Percentiles rank a stretch among this genome's conserved stretches.
Conservation (phyloP, 2,329 filamentous ascomycete species). For the Pestalotiopsis sp. region DNA sequence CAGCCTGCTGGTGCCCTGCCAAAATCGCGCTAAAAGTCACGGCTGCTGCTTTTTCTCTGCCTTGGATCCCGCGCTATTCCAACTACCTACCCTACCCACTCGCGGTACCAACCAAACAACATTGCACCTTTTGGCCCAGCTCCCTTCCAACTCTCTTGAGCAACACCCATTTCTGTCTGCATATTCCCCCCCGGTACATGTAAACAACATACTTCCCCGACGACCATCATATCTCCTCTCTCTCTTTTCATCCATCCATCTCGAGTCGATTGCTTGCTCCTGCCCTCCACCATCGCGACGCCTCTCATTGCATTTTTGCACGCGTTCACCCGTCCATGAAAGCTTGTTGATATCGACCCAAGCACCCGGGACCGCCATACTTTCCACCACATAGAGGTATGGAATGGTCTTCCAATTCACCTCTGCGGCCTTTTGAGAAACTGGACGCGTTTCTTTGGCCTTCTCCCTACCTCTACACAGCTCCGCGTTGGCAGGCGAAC, state of each 20-base stretch:
- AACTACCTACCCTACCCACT: no score
- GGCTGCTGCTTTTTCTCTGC: background rate
- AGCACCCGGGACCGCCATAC: background rate
- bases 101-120: slow-evolving; percentile 15
- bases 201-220: slow-evolving; percentile 12
- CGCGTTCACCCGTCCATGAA: background rate
- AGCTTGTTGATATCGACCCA: slow-evolving; percentile 15
- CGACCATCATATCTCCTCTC: background rate
- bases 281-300: background rate
- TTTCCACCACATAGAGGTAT: slow-evolving; percentile 4
- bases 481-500: no score
- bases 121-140: slow-evolving; percentile 10
- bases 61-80: background rate
- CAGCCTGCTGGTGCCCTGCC: background rate
- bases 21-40: background rate
- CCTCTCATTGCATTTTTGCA: background rate
- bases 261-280: background rate
- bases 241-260: background rate
- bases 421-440: background rate
- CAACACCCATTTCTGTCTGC: slow-evolving; percentile 13
- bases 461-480: no score
- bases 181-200: slow-evolving; percentile 2
- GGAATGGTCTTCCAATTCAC: background rate
- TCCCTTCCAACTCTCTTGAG: slow-evolving; percentile 13
- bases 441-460: no score